phyloP scores from a whole-genome alignment of 495 filamentous ascomycete genomes.

The Daldinia concentrica region DNA sequence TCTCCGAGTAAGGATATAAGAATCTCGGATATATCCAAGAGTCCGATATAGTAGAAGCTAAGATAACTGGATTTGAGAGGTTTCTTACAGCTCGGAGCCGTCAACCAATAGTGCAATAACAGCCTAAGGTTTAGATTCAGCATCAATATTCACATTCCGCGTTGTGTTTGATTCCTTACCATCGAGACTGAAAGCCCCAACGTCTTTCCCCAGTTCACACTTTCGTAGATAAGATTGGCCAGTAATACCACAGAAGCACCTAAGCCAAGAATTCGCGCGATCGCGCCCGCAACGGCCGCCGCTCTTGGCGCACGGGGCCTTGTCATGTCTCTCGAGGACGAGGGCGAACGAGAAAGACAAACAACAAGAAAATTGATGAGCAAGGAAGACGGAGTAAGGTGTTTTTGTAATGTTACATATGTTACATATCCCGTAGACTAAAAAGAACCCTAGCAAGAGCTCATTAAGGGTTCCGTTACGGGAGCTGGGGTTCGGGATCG shows the following conservation, averaged over 20 bases:
- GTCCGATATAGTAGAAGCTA: background rate
- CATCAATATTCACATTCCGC: background rate
- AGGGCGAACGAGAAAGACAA: background rate
- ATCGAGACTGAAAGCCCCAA: slow-evolving; percentile 34
- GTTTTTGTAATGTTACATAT: slow-evolving; percentile 25
- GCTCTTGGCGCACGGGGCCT: slow-evolving; percentile 33
- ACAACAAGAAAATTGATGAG: slow-evolving; percentile 1
- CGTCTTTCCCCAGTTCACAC: slow-evolving; percentile 42
- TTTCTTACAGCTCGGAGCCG: slow-evolving; percentile 36
- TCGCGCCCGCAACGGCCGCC: slow-evolving; percentile 26
- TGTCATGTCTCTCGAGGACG: slow-evolving; percentile 22
- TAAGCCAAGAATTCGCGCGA: slow-evolving; percentile 39
- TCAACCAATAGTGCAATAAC: slow-evolving; percentile 37
- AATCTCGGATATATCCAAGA: background rate
- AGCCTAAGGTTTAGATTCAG: slow-evolving; percentile 23
- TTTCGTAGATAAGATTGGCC: slow-evolving; percentile 42
- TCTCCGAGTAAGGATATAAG: background rate
- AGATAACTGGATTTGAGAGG: background rate
- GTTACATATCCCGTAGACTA: slow-evolving; percentile 26
- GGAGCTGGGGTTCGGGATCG: slow-evolving; percentile 34
- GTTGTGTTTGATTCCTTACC: slow-evolving; percentile 22
- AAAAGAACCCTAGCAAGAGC: slow-evolving; percentile 5
- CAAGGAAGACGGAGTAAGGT: slow-evolving; percentile 11
- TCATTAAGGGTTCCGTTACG: slow-evolving; percentile 6
- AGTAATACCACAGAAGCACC: slow-evolving; percentile 40